A percentile compares a stretch with the other conserved stretches of the same genome.
Evolutionary conservation across 805 yeast species (phyloP).

Genomic region (Kodamaea kaohsiungensis): DNA sequence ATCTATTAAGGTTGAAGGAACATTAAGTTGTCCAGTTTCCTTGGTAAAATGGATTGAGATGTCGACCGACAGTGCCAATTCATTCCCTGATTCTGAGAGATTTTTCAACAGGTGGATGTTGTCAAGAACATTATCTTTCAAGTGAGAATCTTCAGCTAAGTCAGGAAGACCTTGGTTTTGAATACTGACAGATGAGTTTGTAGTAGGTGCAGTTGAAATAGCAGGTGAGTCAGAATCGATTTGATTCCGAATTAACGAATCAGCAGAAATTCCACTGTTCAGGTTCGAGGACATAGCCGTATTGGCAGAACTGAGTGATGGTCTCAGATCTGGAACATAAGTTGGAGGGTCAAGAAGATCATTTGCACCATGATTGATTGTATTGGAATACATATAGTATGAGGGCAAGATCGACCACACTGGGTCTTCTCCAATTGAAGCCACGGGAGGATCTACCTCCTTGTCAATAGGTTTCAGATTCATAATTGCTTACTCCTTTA

Average conservation of each 20-base stretch:
- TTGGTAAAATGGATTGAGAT: constrained; percentile 35
- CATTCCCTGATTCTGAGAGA: constrained; percentile 30
- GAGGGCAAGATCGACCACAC: constrained; percentile 34
- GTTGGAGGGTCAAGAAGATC: background rate
- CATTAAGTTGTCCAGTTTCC: background rate
- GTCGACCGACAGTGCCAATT: constrained; percentile 20
- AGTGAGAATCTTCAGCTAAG: background rate
- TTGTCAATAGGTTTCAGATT: background rate
- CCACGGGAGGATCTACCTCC: background rate
- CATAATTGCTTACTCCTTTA: background rate
- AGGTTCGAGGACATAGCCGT: background rate
- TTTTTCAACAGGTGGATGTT: constrained; percentile 36
- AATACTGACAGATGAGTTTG: background rate
- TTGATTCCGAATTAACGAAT: background rate
- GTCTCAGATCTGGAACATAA: background rate
- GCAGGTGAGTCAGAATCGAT: background rate
- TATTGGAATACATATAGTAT: constrained; percentile 34
- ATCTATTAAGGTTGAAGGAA: constrained; percentile 17
- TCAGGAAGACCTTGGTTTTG: background rate
- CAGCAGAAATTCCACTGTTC: background rate
- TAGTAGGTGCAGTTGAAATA: background rate
- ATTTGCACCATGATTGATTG: constrained; percentile 13
- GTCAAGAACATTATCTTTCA: constrained; percentile 40
- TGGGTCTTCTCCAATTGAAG: background rate
- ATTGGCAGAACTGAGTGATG: background rate